phyloP scores from a whole-genome alignment of 768 basidiomycete species.

The Tricholoma terreum region DNA sequence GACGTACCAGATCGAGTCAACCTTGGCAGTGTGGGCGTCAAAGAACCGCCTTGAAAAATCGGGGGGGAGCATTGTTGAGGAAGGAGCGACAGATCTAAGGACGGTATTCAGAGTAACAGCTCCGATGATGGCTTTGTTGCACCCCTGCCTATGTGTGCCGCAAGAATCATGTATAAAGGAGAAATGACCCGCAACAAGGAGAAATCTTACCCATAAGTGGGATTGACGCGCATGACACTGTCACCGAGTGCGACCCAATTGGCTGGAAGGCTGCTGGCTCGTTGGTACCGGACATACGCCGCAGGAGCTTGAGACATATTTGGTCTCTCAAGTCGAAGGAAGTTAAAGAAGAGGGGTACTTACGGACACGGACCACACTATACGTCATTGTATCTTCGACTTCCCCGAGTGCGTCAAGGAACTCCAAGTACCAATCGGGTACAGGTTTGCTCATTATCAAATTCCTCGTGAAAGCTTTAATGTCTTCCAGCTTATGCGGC shows the following conservation, averaged over 20 bases:
- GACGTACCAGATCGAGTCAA: neutral
- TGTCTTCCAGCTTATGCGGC: neutral
- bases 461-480: neutral
- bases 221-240: constrained; percentile 25
- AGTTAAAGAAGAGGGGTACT: neutral
- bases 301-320: constrained; percentile 14
- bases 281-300: constrained; percentile 25
- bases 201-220: constrained; percentile 4
- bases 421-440: neutral
- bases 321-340: neutral
- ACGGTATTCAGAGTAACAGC: neutral
- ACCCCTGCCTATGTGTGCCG: neutral
- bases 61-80: neutral
- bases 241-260: constrained; percentile 37
- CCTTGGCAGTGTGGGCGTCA: neutral
- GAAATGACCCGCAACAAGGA: no score
- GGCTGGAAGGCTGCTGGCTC: constrained; percentile 21
- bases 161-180: neutral
- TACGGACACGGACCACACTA: constrained; percentile 13
- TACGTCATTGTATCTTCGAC: neutral
- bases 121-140: neutral
- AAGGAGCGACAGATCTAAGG: neutral
- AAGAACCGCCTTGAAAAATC: neutral
- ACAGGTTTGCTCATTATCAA: neutral
- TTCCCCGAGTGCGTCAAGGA: neutral